These are phyloP conservation scores for Hemileccinum impolitum DNA, from an alignment of 768 basidiomycete species.

Conservation along the genomic window DNA sequence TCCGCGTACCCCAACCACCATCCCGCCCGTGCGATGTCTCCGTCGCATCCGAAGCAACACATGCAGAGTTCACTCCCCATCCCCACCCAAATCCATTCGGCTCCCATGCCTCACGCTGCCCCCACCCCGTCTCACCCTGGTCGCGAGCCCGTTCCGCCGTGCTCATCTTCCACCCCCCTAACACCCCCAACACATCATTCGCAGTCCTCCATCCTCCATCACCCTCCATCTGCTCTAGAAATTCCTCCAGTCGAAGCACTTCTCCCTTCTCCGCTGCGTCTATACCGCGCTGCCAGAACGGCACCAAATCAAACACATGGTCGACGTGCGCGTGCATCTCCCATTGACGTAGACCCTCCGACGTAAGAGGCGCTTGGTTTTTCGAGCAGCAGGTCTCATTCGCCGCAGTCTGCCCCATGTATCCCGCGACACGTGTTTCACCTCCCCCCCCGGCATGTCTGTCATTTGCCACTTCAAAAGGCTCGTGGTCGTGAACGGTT, in stretches of 20 bases:
- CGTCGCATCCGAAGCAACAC: slow-evolving; percentile 19
- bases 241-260: slow-evolving; percentile 42
- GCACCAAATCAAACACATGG: slow-evolving; percentile 46
- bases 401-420: slow-evolving; percentile 8
- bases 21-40: slow-evolving; percentile 12
- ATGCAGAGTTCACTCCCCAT: slow-evolving; percentile 10
- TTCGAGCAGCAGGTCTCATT: slow-evolving; percentile 28
- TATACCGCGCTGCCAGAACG: slow-evolving; percentile 52
- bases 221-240: slow-evolving; percentile 40
- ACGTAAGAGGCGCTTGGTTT: slow-evolving; percentile 28
- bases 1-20: slow-evolving; percentile 17
- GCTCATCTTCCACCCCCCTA: slow-evolving; percentile 23
- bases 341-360: slow-evolving; percentile 27
- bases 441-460: background rate
- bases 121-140: slow-evolving; percentile 8
- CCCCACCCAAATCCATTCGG: slow-evolving; percentile 3
- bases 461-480: slow-evolving; percentile 3
- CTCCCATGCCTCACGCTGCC: background rate
- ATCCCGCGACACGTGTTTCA: background rate
- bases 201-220: slow-evolving; percentile 31
- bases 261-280: slow-evolving; percentile 46
- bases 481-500: slow-evolving; percentile 17
- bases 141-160: slow-evolving; percentile 5
- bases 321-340: slow-evolving; percentile 40
- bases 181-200: slow-evolving; percentile 27